phyloP scores from a whole-genome alignment of 176 grass and related monocot genomes.

The Saccharum spontaneum region DNA sequence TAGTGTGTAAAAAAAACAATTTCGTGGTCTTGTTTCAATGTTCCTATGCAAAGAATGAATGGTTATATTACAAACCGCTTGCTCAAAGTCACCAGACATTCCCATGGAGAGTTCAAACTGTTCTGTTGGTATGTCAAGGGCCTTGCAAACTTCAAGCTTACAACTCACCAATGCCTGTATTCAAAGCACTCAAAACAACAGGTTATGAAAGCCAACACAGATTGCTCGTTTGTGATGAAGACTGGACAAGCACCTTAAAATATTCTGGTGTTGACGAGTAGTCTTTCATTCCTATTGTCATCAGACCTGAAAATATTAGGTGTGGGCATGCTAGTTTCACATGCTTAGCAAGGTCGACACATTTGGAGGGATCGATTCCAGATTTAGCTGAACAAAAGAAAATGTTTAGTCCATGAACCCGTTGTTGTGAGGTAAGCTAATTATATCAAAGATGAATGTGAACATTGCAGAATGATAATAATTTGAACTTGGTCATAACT shows the following conservation, averaged over 20 bases:
- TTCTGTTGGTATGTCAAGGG: conserved; percentile 55
- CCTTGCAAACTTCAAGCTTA: conserved; percentile 59
- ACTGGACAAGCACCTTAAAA: conserved; percentile 57
- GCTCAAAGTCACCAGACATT: conserved; percentile 89
- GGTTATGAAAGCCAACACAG: background rate
- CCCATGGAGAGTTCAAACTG: conserved; percentile 90
- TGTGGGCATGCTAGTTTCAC: conserved; percentile 71
- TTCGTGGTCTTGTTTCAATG: background rate
- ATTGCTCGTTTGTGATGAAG: background rate
- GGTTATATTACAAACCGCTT: conserved; percentile 54
- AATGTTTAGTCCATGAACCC: background rate
- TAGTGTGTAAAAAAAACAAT: background rate
- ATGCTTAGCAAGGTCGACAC: conserved; percentile 71
- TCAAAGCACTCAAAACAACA: conserved; percentile 16
- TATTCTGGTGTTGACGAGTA: conserved; percentile 89
- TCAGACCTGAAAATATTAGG: conserved; percentile 84
- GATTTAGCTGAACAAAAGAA: conserved; percentile 78
- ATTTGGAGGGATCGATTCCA: conserved; percentile 70
- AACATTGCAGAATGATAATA: background rate
- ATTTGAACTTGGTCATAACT: background rate
- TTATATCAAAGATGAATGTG: background rate
- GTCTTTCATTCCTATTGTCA: conserved; percentile 91
- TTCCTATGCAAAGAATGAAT: background rate
- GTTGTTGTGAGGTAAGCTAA: background rate
- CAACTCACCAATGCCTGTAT: conserved; percentile 62